These are phyloP conservation scores for Blastomyces percursus DNA, from an alignment of 2,329 filamentous ascomycete species.

Conservation along the genomic window DNA sequence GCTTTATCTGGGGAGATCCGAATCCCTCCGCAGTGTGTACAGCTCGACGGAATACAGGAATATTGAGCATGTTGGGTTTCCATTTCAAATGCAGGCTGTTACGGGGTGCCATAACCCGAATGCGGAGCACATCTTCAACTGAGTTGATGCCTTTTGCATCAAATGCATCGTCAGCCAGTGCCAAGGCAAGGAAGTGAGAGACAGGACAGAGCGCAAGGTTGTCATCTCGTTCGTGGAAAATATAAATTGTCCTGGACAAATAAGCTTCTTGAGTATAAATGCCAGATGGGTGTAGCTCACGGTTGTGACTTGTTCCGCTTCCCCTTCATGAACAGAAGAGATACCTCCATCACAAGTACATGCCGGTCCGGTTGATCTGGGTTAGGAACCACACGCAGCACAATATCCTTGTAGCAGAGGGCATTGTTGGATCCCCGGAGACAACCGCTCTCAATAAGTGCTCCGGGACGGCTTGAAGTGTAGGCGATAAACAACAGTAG, in stretches of 20 bases:
- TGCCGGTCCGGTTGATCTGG: slow-evolving; percentile 1
- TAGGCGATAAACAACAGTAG: slow-evolving; percentile 3
- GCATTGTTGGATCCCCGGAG: background rate
- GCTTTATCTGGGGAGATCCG: slow-evolving; percentile 6
- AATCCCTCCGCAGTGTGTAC: slow-evolving; percentile 3
- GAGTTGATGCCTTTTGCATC: slow-evolving; percentile 2
- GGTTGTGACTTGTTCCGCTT: slow-evolving; percentile 2
- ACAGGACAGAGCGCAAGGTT: slow-evolving; percentile 1
- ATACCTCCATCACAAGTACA: slow-evolving; percentile 6
- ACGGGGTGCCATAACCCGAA: background rate
- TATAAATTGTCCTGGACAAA: slow-evolving; percentile 2
- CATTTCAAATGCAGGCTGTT: slow-evolving; percentile 7
- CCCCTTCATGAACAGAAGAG: slow-evolving; percentile 4
- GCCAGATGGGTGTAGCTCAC: background rate
- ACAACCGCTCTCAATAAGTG: slow-evolving; percentile 4
- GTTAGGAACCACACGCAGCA: slow-evolving; percentile 4
- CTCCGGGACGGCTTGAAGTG: background rate
- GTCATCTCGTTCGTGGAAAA: slow-evolving; percentile 5
- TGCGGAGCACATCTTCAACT: slow-evolving; percentile 3
- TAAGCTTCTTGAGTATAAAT: slow-evolving; percentile 1
- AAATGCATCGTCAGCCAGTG: slow-evolving; percentile 6
- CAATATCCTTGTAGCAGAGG: slow-evolving; percentile 6
- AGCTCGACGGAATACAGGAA: slow-evolving; percentile 2
- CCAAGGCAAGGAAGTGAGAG: slow-evolving; percentile 5
- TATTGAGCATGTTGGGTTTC: slow-evolving; percentile 5